A percentile compares a stretch with the other conserved stretches of the same genome.
Conservation (phyloP, 306 rosid genomes). For the Acmispon strigosus region DNA sequence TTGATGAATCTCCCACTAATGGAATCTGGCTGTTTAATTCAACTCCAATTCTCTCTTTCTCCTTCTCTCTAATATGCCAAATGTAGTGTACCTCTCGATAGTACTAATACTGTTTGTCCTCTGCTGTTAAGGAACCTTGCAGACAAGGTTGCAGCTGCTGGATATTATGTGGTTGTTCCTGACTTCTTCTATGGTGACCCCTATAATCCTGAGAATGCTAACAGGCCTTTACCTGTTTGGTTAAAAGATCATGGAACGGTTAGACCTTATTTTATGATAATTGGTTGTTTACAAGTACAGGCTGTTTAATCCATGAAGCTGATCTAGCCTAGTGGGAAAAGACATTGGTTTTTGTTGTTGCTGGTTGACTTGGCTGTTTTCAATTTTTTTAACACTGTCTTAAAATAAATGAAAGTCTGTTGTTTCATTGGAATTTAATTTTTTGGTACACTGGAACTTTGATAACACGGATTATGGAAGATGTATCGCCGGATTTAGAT, state of each 20-base stretch:
- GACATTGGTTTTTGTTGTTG: too few species aligned
- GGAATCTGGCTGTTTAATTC: background rate
- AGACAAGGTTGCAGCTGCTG: conserved; percentile 63
- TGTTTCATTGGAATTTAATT: background rate
- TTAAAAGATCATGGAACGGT: conserved; percentile 48
- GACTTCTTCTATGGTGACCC: conserved; percentile 60
- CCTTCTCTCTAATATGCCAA: background rate
- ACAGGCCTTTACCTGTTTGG: conserved; percentile 48
- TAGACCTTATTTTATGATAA: conserved; percentile 10
- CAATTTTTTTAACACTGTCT: background rate
- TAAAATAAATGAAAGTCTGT: background rate
- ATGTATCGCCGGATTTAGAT: background rate
- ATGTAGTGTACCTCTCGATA: background rate
- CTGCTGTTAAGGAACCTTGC: conserved; percentile 53
- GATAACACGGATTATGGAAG: background rate
- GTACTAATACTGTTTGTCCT: conserved; percentile 12
- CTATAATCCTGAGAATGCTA: conserved; percentile 25
- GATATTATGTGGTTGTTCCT: conserved; percentile 63
- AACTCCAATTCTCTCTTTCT: background rate
- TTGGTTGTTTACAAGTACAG: background rate
- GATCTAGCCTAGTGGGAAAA: too few species aligned
- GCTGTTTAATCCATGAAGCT: too few species aligned
- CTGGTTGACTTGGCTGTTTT: too few species aligned
- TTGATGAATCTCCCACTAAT: background rate
- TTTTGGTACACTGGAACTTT: background rate